Evolutionary conservation across 2,329 filamentous ascomycete species (phyloP).

Genomic region (Rhynchosporium agropyri): DNA sequence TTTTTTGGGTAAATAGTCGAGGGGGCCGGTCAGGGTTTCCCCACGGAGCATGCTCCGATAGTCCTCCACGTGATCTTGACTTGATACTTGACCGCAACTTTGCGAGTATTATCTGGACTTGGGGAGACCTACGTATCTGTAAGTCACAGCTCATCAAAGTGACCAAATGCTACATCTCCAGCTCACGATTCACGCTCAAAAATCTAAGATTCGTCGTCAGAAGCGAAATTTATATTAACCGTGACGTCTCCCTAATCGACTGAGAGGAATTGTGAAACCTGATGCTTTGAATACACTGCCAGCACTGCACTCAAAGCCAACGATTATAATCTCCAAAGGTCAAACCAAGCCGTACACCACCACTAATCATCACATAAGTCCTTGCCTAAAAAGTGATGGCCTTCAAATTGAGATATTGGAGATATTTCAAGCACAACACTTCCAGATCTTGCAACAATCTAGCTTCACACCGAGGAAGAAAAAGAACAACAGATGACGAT

Average conservation of each 20-base stretch:
- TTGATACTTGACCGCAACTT: background rate
- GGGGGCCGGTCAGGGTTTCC: slow-evolving; percentile 22
- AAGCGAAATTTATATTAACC: too few relatives aligned
- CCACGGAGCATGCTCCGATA: slow-evolving; percentile 3
- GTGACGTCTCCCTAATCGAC: too few relatives aligned
- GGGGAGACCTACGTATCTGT: background rate
- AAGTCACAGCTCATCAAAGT: background rate
- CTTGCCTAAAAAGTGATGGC: too few relatives aligned
- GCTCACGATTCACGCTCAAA: too few relatives aligned
- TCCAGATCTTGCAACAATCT: background rate
- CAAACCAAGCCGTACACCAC: too few relatives aligned
- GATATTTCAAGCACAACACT: background rate
- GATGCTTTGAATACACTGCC: too few relatives aligned
- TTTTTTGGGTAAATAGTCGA: slow-evolving; percentile 37
- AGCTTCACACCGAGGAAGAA: background rate
- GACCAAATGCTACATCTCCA: background rate
- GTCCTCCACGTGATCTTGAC: slow-evolving; percentile 9
- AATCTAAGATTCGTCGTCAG: too few relatives aligned
- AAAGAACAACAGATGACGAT: background rate
- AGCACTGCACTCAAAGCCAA: too few relatives aligned
- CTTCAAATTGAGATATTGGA: too few relatives aligned
- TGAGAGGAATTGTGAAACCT: too few relatives aligned
- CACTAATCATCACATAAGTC: too few relatives aligned
- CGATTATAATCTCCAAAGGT: too few relatives aligned
- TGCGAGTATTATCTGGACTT: background rate